These are phyloP conservation scores for Fusarium sp. DNA, from an alignment of 2,329 filamentous ascomycete genomes.

Conservation along the genomic window DNA sequence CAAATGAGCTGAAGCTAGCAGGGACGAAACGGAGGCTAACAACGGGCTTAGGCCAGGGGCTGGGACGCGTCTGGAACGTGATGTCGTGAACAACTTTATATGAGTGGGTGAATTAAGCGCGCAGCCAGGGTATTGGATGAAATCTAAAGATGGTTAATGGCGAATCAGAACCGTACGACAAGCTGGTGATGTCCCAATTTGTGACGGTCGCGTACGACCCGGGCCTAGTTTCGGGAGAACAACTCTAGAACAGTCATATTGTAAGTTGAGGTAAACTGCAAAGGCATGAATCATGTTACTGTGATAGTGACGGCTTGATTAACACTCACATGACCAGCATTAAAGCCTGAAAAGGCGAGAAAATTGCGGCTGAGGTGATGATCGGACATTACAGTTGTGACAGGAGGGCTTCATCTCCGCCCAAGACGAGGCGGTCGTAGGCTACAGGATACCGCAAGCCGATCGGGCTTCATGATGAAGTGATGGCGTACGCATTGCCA, in stretches of 20 bases:
- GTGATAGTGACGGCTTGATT: constrained; percentile 17
- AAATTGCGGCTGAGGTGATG: constrained; percentile 25
- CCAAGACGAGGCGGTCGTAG: constrained; percentile 10
- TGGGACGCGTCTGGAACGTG: constrained; percentile 31
- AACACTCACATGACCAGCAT: constrained; percentile 6
- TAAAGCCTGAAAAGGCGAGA: background rate
- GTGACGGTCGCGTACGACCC: constrained; percentile 32
- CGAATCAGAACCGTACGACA: constrained; percentile 34
- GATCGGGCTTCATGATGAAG: background rate
- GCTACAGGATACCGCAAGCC: constrained; percentile 1
- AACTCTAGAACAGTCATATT: constrained; percentile 18
- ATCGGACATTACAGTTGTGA: constrained; percentile 14
- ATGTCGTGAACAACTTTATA: constrained; percentile 21
- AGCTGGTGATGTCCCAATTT: constrained; percentile 18
- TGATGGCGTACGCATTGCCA: constrained; percentile 12
- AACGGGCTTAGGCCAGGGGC: constrained; percentile 34
- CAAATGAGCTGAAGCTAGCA: constrained; percentile 17
- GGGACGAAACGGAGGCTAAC: constrained; percentile 31
- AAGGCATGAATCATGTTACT: constrained; percentile 17
- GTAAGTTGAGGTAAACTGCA: constrained; percentile 6
- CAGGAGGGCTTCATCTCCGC: background rate
- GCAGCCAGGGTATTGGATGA: constrained; percentile 28
- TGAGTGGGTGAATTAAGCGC: constrained; percentile 41
- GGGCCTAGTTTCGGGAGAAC: constrained; percentile 35
- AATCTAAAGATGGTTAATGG: constrained; percentile 20